Evolutionary conservation across 495 filamentous ascomycete species (phyloP), one percentile per base, ranked within the genome.

Genomic region (Sordaria brevicollis): DNA sequence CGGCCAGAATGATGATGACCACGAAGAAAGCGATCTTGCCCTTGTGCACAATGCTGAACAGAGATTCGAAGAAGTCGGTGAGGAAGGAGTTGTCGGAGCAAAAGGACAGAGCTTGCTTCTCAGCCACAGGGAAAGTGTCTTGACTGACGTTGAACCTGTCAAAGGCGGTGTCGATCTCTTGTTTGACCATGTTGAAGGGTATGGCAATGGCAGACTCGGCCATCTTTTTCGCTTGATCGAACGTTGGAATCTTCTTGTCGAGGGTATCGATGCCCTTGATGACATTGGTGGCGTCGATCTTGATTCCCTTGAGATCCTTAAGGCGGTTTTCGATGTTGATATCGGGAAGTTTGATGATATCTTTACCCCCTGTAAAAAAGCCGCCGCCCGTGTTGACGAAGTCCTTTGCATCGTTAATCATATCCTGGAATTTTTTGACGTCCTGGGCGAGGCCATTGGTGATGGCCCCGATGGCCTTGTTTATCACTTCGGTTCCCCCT

Each of bases 11-110:
- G 36, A 89, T 74, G 41, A 97, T 81, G 29, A 92, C 85, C 19
- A 85, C 86, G 66, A 95, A 88, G 75, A 95, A 92, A 57, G 91
- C 86, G 43, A 88, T 91, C 70, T 89, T 87, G 13, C 92, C 91
- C 0, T 81, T 86, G 39, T 81, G 71, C 0, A 86, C 83, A 8
- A 92, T 84, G 13, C 86, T 79, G 29, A 85, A 83, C 0, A 97
- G 83, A 2, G 82, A 83, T 31, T 89, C 82, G 79, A 99, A 99
- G 86, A 98, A 98, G 71, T 90, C 85, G 77, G 90, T 89, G 84
- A 99, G 92, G 25, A 86, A 89, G 68, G 90, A 86, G 81, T 94
- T 92, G 79, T 90, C 85, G 36, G 92, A 90, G 82, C 95, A 99
- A 83, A 99, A 99, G 8, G 86, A 89, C 39, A 99, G 81, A 21